Evolutionary conservation across 2,329 filamentous ascomycete species (phyloP), one percentile per base, ranked within the genome.

Genomic region (Botrytis medusae): DNA sequence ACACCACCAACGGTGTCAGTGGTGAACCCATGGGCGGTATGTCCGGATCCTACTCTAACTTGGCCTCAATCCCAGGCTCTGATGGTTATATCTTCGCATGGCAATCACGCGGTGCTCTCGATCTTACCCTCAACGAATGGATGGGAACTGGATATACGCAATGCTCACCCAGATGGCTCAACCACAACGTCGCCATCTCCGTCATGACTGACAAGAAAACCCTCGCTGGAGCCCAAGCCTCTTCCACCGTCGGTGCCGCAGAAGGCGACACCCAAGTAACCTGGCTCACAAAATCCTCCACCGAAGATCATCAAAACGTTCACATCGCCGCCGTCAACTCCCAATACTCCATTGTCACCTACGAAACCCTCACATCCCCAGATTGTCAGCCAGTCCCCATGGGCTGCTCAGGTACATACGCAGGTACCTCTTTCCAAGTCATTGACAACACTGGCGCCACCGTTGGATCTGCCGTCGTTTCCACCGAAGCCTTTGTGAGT

Each of bases 21-120:
- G 87, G 87, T 65, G 88, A 90, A 80, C 82, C 87, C 42, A 86
- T 79, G 85, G 89, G 89, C 59, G 89, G 89, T 70, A 90, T 88
- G 87, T 84, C 84, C n/a, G 89, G 89, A 44, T 89, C 87, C 2
- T 91, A 89, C 83, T 88, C 86, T 77, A 83, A 82, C 12, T 84
- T 91, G 32, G 86, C 86, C 20, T 85, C 86, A 8, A 89, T 90
- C 81, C 80, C 84, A 62, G 83, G 82, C 73, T 84, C 83, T 32
- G 83, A 84, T 70, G 82, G 83, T 1, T 90, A 90, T 80, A 87
- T 90, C 81, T 89, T 90, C 79, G 83, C 88, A 32, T 91, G 88
- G 89, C 87, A 89, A 25, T 89, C 88, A 0, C 86, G 88, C 29
- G 88, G 89, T 37, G 87, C 88, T 34, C 81, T 85, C 20, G 84